phyloP scores from a whole-genome alignment of 1,139 yeast genomes.

The Citeromyces hawaiiensis region DNA sequence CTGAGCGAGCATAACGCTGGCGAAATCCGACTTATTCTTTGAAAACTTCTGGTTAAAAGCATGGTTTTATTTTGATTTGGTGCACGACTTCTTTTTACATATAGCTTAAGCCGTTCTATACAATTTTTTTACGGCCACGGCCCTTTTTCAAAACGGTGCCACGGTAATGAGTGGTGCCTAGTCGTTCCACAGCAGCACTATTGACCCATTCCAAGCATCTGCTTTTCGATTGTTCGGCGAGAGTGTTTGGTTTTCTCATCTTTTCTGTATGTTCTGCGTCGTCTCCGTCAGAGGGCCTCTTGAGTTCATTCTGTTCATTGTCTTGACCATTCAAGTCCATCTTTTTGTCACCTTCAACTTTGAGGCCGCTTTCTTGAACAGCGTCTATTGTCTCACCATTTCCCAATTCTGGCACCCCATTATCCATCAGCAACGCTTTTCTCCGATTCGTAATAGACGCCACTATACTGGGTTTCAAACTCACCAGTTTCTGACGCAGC shows the following conservation, averaged over 20 bases:
- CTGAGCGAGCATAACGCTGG: neutral
- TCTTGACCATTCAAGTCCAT: constrained; percentile 11
- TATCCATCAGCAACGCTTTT: constrained; percentile 32
- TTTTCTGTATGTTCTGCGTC: constrained; percentile 21
- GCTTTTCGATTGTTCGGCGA: constrained; percentile 20
- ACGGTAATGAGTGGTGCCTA: constrained; percentile 42
- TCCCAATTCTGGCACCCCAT: constrained; percentile 16
- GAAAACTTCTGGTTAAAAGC: neutral
- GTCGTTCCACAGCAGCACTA: constrained; percentile 34
- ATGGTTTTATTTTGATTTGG: neutral
- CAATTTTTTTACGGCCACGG: constrained; percentile 8
- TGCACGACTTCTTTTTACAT: neutral
- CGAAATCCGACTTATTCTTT: neutral
- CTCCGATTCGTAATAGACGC: constrained; percentile 49
- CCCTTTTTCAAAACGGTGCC: constrained; percentile 23
- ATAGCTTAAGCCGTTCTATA: neutral
- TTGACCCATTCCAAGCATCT: constrained; percentile 52
- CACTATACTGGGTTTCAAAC: constrained; percentile 38
- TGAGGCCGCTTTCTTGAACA: constrained; percentile 13
- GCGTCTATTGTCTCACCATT: constrained; percentile 13
- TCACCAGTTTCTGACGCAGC: constrained; percentile 47
- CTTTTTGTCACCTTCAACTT: constrained; percentile 10
- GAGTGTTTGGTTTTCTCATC: constrained; percentile 16
- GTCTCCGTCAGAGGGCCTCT: constrained; percentile 7
- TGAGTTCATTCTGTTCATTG: constrained; percentile 3